Conservation (phyloP, 2,329 filamentous ascomycete genomes). For the Fusarium sp. region DNA sequence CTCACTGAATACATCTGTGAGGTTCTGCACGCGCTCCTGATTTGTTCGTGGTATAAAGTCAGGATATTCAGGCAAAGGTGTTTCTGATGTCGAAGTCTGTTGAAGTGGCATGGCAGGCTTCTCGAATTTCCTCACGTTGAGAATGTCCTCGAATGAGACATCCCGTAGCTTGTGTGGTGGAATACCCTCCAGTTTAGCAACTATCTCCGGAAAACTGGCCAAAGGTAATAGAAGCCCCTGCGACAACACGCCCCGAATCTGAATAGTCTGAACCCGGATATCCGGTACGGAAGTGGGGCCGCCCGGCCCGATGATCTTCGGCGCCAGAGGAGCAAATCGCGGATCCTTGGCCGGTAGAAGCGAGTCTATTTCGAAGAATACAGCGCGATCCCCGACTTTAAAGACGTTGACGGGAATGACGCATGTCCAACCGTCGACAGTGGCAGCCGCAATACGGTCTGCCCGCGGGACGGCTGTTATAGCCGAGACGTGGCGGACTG, state of each 20-base stretch:
- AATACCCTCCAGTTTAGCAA: neutral
- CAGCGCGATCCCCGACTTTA: constrained; percentile 18
- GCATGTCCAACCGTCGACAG: constrained; percentile 38
- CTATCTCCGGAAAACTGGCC: constrained; percentile 29
- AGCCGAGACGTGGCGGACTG: constrained; percentile 27
- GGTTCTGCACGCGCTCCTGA: constrained; percentile 39
- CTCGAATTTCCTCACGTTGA: constrained; percentile 36
- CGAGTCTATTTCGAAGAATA: constrained; percentile 40
- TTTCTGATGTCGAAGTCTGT: neutral
- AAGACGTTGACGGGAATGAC: constrained; percentile 27
- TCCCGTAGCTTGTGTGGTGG: neutral
- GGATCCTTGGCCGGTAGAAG: constrained; percentile 33
- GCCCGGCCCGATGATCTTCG: neutral
- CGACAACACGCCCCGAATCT: constrained; percentile 30
- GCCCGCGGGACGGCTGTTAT: constrained; percentile 32
- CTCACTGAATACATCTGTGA: constrained; percentile 22
- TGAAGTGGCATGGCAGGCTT: neutral
- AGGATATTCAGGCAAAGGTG: constrained; percentile 26
- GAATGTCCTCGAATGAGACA: constrained; percentile 31
- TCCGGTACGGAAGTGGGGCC: constrained; percentile 7
- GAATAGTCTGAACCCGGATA: constrained; percentile 31
- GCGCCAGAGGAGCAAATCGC: constrained; percentile 26
- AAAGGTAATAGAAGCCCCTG: constrained; percentile 37
- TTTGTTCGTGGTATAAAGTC: constrained; percentile 36
- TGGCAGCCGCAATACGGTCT: constrained; percentile 26